Percentiles rank a stretch among this genome's conserved stretches.
These are phyloP conservation scores for Komagataella pseudopastoris DNA, from an alignment of 805 yeast species.

Conservation along the genomic window DNA sequence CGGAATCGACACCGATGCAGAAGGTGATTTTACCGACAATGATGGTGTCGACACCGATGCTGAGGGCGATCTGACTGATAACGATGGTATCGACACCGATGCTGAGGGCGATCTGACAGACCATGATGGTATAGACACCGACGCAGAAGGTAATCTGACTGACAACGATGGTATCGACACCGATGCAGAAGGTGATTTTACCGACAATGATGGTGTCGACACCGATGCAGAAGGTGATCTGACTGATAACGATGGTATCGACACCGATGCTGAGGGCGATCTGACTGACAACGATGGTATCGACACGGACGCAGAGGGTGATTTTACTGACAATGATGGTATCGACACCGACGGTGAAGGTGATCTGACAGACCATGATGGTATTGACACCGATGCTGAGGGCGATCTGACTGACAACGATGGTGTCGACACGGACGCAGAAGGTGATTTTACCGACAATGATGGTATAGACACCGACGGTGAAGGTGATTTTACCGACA, in stretches of 20 bases:
- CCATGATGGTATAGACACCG: no score
- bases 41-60: not conserved
- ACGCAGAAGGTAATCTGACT: not conserved
- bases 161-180: not conserved
- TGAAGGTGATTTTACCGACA: not conserved
- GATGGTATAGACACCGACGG: not conserved
- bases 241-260: not conserved
- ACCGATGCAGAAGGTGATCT: not conserved
- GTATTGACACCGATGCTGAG: not conserved
- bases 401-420: not conserved
- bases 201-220: not conserved
- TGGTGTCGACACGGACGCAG: not conserved
- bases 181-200: no score
- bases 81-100: not conserved
- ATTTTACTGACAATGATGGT: not conserved
- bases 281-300: no score
- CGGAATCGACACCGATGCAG: no score
- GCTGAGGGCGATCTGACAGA: not conserved
- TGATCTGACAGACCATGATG: not conserved
- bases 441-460: no score
- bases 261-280: not conserved
- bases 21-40: not conserved
- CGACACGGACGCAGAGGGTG: no score
- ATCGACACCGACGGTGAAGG: not conserved
- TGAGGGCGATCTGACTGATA: not conserved